phyloP scores from a whole-genome alignment of 2,329 filamentous ascomycete species.

The Coniochaeta sp. region DNA sequence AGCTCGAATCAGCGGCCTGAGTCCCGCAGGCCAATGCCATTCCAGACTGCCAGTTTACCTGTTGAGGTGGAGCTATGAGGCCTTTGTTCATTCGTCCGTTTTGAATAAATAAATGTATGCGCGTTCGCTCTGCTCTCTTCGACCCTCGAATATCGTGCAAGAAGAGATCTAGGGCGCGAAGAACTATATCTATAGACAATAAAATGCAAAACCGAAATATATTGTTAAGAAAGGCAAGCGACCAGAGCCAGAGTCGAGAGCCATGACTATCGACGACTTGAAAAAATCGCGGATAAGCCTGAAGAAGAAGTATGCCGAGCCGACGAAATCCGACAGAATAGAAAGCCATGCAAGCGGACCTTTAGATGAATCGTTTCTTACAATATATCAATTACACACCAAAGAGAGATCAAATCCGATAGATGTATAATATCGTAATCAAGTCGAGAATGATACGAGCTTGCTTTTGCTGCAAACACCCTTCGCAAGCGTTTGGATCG shows the following conservation, averaged over 20 bases:
- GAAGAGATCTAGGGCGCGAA: neutral
- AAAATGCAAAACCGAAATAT: neutral
- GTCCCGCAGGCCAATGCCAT: neutral
- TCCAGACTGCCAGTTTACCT: too few relatives aligned
- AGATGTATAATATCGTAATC: neutral
- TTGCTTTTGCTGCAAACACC: constrained; percentile 39
- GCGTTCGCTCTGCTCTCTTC: neutral
- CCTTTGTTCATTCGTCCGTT: too few relatives aligned
- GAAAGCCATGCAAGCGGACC: neutral
- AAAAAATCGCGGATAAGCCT: neutral
- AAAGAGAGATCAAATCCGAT: neutral
- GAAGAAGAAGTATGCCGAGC: neutral
- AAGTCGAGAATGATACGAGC: constrained; percentile 13
- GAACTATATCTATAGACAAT: neutral
- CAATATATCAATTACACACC: neutral
- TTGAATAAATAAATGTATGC: too few relatives aligned
- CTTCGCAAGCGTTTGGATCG: constrained; percentile 38
- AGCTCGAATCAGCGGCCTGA: too few relatives aligned
- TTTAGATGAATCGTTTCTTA: neutral
- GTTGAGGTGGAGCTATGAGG: too few relatives aligned
- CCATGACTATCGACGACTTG: neutral
- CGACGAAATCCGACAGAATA: neutral
- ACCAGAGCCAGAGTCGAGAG: neutral
- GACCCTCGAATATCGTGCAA: neutral
- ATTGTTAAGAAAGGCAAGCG: neutral